Percentiles rank a stretch among this genome's conserved stretches.
Conservation (phyloP, 2,329 filamentous ascomycete genomes). For the Exophiala dermatitidis region DNA sequence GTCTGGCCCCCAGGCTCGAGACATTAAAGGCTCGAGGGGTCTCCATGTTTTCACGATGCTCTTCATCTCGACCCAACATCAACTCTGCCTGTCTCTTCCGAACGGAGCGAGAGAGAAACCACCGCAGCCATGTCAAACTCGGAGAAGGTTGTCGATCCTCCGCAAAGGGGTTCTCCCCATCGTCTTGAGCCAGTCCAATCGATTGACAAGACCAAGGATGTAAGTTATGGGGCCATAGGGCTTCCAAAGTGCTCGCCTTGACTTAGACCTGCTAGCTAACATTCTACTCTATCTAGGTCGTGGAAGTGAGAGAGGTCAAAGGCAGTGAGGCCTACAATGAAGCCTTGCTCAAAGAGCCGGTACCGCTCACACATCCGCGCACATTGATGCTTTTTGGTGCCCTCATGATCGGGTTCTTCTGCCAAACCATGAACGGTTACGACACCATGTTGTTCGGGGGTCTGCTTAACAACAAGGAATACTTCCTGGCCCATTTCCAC, state of each 20-base stretch:
- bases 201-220: slow-evolving; percentile 20
- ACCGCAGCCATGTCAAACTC: slow-evolving; percentile 15
- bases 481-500: slow-evolving; percentile 39
- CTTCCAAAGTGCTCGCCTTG: no score
- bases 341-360: slow-evolving; percentile 48
- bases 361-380: slow-evolving; percentile 7
- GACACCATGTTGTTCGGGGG: slow-evolving; percentile 52
- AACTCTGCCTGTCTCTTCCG: background rate
- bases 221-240: slow-evolving; percentile 1
- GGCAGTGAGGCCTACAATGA: slow-evolving; percentile 51
- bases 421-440: slow-evolving; percentile 51
- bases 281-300: slow-evolving; percentile 6
- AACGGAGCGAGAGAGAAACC: background rate
- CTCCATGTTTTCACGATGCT: background rate
- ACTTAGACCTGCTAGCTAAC: background rate
- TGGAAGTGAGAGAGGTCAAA: slow-evolving; percentile 38
- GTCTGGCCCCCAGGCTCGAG: background rate
- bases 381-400: slow-evolving; percentile 20
- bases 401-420: slow-evolving; percentile 35
- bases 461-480: slow-evolving; percentile 42
- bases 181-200: slow-evolving; percentile 12
- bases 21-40: background rate
- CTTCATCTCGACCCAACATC: slow-evolving; percentile 5
- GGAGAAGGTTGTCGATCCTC: slow-evolving; percentile 12
- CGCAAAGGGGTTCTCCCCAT: background rate